Percentiles rank a stretch among this genome's conserved stretches.
phyloP scores from a whole-genome alignment of 2,329 filamentous ascomycete species.

The Thelonectria olida region DNA sequence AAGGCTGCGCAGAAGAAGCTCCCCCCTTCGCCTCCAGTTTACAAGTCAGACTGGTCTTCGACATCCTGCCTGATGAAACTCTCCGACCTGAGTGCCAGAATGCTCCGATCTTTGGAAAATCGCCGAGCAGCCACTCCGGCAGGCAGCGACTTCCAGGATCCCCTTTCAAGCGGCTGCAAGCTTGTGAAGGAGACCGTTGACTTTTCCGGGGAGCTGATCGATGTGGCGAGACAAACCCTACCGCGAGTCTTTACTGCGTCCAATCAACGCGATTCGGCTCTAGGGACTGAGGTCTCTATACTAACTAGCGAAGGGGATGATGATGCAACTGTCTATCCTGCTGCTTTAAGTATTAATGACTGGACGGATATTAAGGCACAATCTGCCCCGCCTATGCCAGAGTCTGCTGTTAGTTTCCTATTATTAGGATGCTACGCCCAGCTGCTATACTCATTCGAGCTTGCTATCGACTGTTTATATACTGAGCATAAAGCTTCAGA shows the following conservation, averaged over 20 bases:
- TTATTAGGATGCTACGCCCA: slow-evolving; percentile 23
- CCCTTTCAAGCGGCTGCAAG: slow-evolving; percentile 2
- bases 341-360: slow-evolving; percentile 4
- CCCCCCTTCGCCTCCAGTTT: background rate
- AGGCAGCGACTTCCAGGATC: background rate
- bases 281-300: background rate
- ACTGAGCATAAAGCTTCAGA: slow-evolving; percentile 7
- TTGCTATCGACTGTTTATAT: slow-evolving; percentile 21
- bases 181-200: slow-evolving; percentile 22
- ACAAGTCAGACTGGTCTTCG: background rate
- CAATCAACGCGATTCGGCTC: background rate
- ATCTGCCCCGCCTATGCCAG: slow-evolving; percentile 8
- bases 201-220: slow-evolving; percentile 25
- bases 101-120: slow-evolving; percentile 17
- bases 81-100: slow-evolving; percentile 19
- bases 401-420: slow-evolving; percentile 20
- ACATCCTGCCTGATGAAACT: slow-evolving; percentile 18
- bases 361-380: background rate
- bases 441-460: slow-evolving; percentile 20
- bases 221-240: slow-evolving; percentile 17
- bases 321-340: background rate
- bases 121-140: background rate
- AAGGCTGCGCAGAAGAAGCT: background rate
- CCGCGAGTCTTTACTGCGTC: slow-evolving; percentile 4
- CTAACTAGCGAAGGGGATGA: slow-evolving; percentile 1